Evolutionary conservation across 2,329 filamentous ascomycete species (phyloP), one percentile per base, ranked within the genome.

Genomic region (Microdochium bolleyi): DNA sequence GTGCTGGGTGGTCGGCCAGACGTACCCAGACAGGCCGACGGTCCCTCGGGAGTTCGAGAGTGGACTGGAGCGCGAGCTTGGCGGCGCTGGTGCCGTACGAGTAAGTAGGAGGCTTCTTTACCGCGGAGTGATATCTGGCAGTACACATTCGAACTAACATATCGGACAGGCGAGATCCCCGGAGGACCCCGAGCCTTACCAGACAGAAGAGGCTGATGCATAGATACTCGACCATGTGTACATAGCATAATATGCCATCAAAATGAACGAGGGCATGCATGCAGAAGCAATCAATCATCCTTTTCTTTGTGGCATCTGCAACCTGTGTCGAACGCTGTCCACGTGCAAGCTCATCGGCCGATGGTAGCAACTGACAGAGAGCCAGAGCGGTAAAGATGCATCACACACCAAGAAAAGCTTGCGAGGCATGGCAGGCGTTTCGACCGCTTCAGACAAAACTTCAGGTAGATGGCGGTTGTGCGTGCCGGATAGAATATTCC

Each of bases 61-160:
- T 57, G 89, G 89, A 22, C 68, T 94, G 57, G 81, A 89, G 69
- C 78, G 79, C 63, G 89, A 92, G 66, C 72, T 94, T 55, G 89
- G 89, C 55, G 89, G 89, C 10, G 68, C 81, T 25, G 80, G 80
- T 62, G 85, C 85, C 53, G 56, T 83, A 51, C 76, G 80, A 71
- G 88, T 89, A 73, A 71, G 86, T 77, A 14, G 8, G 53, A 41
- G 30, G 14, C n/a, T n/a, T n/a, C n/a, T n/a, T n/a, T n/a, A 41
- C 19, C 19, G n/a, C 37, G 37, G 16, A 34, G 30, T 9, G 30
- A 34, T 16, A 34, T 34, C 9, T 9, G 30, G 9, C 16, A 16
- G 16, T 41, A n/a, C 5, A 41, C n/a, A 13, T 10, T n/a, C 37
- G 19, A 41, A n/a, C 37, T 41, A n/a, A 41, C 37, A 41, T 41